Conservation (phyloP, 192 early-diverging fungal species). For the Linnemannia hyalina region DNA sequence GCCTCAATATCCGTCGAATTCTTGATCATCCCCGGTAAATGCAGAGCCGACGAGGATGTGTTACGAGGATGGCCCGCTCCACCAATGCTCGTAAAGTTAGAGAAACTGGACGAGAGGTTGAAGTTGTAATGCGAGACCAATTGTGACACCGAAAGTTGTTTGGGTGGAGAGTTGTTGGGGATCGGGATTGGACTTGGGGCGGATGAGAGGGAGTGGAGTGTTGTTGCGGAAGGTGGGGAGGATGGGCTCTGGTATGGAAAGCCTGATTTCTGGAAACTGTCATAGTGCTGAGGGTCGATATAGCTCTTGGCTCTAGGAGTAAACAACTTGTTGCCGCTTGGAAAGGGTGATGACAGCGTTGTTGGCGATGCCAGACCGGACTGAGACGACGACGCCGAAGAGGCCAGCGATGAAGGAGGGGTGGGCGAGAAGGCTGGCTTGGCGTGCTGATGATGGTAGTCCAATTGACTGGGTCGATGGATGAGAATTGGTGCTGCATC, state of each 20-base stretch:
- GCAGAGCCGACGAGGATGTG: conserved; percentile 35
- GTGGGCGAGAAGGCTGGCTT: conserved; percentile 33
- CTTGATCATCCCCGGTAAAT: conserved; percentile 45
- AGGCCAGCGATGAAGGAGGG: conserved; percentile 13
- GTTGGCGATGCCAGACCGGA: conserved; percentile 13
- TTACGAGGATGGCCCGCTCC: conserved; percentile 22
- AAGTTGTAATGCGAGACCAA: conserved; percentile 45
- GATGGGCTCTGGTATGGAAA: conserved; percentile 9
- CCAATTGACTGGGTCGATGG: conserved; percentile 40
- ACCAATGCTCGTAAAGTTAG: conserved; percentile 23
- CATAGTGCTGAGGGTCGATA: conserved; percentile 9
- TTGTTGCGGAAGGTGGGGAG: conserved; percentile 31
- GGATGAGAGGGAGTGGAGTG: conserved; percentile 34
- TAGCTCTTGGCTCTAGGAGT: conserved; percentile 11
- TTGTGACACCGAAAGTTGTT: conserved; percentile 22
- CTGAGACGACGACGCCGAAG: conserved; percentile 18
- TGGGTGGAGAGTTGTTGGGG: conserved; percentile 16
- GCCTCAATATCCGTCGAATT: conserved; percentile 48
- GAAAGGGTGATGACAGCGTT: conserved; percentile 1
- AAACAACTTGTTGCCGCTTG: background rate
- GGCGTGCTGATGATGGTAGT: conserved; percentile 42
- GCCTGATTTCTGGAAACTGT: conserved; percentile 4
- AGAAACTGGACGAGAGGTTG: conserved; percentile 42
- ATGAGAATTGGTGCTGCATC: conserved; percentile 15
- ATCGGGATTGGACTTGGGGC: conserved; percentile 15